Evolutionary conservation across 1,284 basidiomycete species (phyloP), one percentile per base, ranked within the genome.

Genomic region (Peniophora sp.): DNA sequence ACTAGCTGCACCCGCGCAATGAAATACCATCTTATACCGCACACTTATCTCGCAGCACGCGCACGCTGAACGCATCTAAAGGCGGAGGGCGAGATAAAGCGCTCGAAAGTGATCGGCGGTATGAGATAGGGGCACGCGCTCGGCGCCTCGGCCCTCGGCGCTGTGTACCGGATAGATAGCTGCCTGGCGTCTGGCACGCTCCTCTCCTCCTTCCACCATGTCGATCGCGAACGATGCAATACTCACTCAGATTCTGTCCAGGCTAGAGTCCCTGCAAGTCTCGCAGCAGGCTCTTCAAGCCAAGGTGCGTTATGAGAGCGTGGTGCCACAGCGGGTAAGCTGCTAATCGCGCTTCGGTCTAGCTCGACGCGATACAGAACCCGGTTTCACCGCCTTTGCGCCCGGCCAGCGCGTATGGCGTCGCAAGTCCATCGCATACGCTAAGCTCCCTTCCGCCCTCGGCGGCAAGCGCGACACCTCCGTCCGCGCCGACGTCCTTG

Each of bases 281-380:
- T 79, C 79, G 47, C 87, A 90, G 62, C 83, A 88, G 65, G 73
- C 79, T 0, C 69, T 90, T 53, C 81, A 88, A 57, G 81, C 83
- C 23, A 87, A 89, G 75, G 87, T 85, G 57, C 41, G 67, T 63
- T 20, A 10, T 32, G 27, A 32, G 27, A 32, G 27, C 27, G 5
- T 12, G 27, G 27, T 32, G 27, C 27, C 27, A 32, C 27, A 32
- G 27, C 6, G 27, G 27, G 5, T 32, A 12, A 32, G 22, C 35
- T 36, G 27, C 41, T 39, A 9, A 24, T 17, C 12, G 18, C 20
- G 11, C 17, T 36, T 12, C 44, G 3, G 22, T 47, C 17, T 51
- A 76, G 73, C 53, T 75, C 3, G 74, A 76, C 58, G 58, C 61
- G 0, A 48, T 75, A 48, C 60, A 61, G 10, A 54, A 55, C 47